Evolutionary conservation across 2,329 filamentous ascomycete species (phyloP), one percentile per base, ranked within the genome.

Genomic region (Sclerotinia minor): DNA sequence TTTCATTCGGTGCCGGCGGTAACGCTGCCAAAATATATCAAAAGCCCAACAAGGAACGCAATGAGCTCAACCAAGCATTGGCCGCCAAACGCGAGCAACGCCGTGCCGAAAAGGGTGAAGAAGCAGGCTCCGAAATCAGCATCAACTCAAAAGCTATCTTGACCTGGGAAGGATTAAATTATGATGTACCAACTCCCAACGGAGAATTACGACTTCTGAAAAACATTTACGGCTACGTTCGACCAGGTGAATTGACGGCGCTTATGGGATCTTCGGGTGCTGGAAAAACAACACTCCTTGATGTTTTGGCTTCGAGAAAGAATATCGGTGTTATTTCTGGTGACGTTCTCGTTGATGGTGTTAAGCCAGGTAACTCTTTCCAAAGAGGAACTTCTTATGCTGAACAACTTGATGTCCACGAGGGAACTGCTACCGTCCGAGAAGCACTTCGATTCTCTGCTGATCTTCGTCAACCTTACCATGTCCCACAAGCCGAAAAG

Each of bases 121-220:
- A 82, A 21, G 77, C 81, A 11, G 41, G 50, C 3, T 73, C 73
- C 2, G 81, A 85, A n/a, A 79, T 89, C 45, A 84, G 78, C 50
- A 86, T 89, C 68, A 79, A 82, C 3, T 89, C 87, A 0, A 83
- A 84, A 73, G 86, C 88, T 47, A 82, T 92, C n/a, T 83, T 96
- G 69, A 96, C 93, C 0, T 97, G 92, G 90, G 91, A 94, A 76
- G 83, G 91, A 71, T 87, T 97, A 69, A 92, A 89, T 75, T 97
- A 97, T 76, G 86, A 89, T 68, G 87, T 90, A 0, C 86, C 86
- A 15, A 80, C 79, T 60, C 79, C 81, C 55, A 76, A 78, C 50
- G 80, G 80, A 19, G 75, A 81, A 71, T 76, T 78, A 55, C 78
- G 79, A 5, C 76, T 90, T 5, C 77, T 90, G 15, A 82, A 87